phyloP scores from a whole-genome alignment of 2,329 filamentous ascomycete genomes.

The Albifimbria verrucaria region DNA sequence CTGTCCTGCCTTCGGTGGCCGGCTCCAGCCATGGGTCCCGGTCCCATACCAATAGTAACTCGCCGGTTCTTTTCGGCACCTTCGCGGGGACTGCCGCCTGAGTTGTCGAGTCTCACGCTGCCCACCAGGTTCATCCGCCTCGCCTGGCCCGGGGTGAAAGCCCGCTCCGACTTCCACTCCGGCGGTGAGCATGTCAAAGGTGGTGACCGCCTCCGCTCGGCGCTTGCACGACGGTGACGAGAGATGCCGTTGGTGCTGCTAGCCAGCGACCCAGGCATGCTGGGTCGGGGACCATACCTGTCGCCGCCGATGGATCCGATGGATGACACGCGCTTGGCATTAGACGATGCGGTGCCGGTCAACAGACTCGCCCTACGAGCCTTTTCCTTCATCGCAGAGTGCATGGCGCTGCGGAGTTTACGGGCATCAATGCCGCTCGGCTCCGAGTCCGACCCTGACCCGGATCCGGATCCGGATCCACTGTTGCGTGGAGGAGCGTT shows the following conservation, averaged over 20 bases:
- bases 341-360: constrained; percentile 30
- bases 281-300: constrained; percentile 22
- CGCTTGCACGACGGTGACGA: constrained; percentile 46
- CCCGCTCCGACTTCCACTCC: constrained; percentile 32
- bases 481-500: constrained; percentile 44
- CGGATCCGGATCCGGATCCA: constrained; percentile 28
- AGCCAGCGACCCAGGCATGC: constrained; percentile 40
- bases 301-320: constrained; percentile 33
- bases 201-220: constrained; percentile 49
- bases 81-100: constrained; percentile 20
- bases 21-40: constrained; percentile 11
- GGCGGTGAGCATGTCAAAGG: constrained; percentile 51
- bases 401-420: constrained; percentile 54
- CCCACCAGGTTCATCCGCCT: constrained; percentile 54
- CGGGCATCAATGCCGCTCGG: constrained; percentile 46
- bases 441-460: constrained; percentile 47
- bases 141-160: constrained; percentile 53
- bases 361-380: constrained; percentile 37
- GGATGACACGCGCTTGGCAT: constrained; percentile 43
- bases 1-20: constrained; percentile 28
- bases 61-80: constrained; percentile 26
- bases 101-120: constrained; percentile 29
- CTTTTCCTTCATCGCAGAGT: constrained; percentile 47
- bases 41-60: constrained; percentile 34
- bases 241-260: constrained; percentile 55